phyloP scores from a whole-genome alignment of 257 asterid genomes.

The Lithospermum erythrorhizon region DNA sequence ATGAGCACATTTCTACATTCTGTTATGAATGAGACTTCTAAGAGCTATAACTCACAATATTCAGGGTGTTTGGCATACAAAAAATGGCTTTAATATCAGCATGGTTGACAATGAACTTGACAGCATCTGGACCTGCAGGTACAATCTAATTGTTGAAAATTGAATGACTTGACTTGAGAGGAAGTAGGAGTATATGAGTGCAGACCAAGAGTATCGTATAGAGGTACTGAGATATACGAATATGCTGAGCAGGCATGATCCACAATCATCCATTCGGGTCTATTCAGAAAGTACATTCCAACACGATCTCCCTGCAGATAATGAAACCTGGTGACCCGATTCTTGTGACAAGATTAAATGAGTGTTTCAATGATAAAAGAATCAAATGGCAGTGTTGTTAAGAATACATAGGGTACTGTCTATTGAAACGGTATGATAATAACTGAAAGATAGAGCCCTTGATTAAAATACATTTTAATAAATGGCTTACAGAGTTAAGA shows the following conservation, averaged over 20 bases:
- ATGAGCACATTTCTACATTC: no score
- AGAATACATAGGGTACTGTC: not conserved
- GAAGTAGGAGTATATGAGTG: constrained; percentile 14
- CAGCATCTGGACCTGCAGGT: constrained; percentile 91
- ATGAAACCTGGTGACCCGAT: constrained; percentile 13
- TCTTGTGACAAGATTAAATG: constrained; percentile 4
- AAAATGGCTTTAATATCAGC: constrained; percentile 72
- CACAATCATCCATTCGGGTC: constrained; percentile 88
- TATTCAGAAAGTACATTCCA: constrained; percentile 82
- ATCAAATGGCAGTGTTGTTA: not conserved
- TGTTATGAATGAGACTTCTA: no score
- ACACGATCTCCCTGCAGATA: constrained; percentile 65
- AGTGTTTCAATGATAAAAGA: not conserved
- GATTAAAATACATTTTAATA: not conserved
- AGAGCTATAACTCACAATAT: no score
- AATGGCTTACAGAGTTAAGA: constrained; percentile 44
- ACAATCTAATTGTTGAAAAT: constrained; percentile 14
- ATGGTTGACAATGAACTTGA: constrained; percentile 72
- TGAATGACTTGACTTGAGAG: constrained; percentile 14
- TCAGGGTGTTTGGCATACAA: constrained; percentile 9
- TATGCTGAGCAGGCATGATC: constrained; percentile 95
- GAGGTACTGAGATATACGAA: constrained; percentile 82
- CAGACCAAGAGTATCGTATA: constrained; percentile 89
- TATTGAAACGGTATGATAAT: not conserved
- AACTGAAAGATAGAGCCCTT: not conserved